Evolutionary conservation across 2,329 filamentous ascomycete genomes (phyloP).

Genomic region (Cytospora schulzeri): DNA sequence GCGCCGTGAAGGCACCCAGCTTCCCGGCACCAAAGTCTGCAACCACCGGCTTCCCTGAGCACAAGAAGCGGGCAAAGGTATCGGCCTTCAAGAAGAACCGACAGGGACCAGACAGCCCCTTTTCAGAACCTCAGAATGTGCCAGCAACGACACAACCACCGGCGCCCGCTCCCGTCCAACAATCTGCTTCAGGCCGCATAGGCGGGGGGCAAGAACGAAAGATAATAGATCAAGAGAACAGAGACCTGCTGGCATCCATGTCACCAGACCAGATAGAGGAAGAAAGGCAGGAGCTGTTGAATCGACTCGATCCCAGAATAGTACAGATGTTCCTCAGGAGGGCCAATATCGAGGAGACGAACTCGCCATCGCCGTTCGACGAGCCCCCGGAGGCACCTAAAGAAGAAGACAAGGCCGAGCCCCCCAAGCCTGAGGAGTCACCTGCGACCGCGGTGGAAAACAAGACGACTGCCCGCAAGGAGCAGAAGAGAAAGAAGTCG

Average conservation of each 20-base stretch:
- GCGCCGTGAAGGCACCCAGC: slow-evolving; percentile 61
- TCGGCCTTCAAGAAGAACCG: slow-evolving; percentile 81
- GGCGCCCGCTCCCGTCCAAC: slow-evolving; percentile 29
- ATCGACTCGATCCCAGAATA: slow-evolving; percentile 72
- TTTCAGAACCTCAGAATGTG: background rate
- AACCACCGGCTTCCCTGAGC: slow-evolving; percentile 80
- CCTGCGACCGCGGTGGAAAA: slow-evolving; percentile 43
- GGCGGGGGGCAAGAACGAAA: slow-evolving; percentile 61
- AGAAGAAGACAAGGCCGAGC: background rate
- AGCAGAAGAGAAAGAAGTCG: slow-evolving; percentile 34
- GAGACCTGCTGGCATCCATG: slow-evolving; percentile 73
- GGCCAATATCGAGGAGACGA: slow-evolving; percentile 70
- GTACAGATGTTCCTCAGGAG: slow-evolving; percentile 76
- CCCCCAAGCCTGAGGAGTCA: slow-evolving; percentile 24
- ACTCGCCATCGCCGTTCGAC: slow-evolving; percentile 49
- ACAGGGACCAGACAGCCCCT: slow-evolving; percentile 33
- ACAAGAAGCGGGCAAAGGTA: slow-evolving; percentile 72
- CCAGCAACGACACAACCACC: slow-evolving; percentile 29
- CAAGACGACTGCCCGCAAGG: slow-evolving; percentile 30
- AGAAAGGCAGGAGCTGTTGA: slow-evolving; percentile 79
- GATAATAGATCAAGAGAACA: slow-evolving; percentile 83
- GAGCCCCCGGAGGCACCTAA: slow-evolving; percentile 12
- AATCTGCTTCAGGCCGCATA: slow-evolving; percentile 21
- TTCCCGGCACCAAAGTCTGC: slow-evolving; percentile 61
- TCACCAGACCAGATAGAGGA: slow-evolving; percentile 77